These are phyloP conservation scores for Berberis thunbergii DNA, from an alignment of 164 flowering plant genomes.

Conservation along the genomic window DNA sequence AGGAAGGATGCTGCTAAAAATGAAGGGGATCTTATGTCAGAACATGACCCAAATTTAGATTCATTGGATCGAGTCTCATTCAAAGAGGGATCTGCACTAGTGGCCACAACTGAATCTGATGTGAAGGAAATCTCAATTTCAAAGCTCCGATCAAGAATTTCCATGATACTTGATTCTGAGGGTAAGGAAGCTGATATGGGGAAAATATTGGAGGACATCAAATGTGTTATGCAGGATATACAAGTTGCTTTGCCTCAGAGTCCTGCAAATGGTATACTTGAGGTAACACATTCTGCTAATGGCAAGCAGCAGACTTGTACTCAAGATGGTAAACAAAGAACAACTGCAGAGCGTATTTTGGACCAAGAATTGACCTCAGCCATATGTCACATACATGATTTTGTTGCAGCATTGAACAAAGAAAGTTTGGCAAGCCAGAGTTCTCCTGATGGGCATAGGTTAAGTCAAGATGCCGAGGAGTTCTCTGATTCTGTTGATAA, in stretches of 20 bases:
- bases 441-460: constrained; percentile 28
- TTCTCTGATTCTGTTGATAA: constrained; percentile 44
- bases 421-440: constrained; percentile 40
- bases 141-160: constrained; percentile 20
- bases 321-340: constrained; percentile 11
- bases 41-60: constrained; percentile 11
- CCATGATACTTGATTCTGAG: constrained; percentile 20
- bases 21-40: constrained; percentile 19
- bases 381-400: constrained; percentile 59
- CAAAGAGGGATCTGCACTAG: constrained; percentile 8
- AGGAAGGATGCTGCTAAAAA: constrained; percentile 17
- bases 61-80: constrained; percentile 14
- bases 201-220: constrained; percentile 46
- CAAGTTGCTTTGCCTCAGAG: constrained; percentile 27
- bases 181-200: constrained; percentile 16
- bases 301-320: constrained; percentile 21
- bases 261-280: constrained; percentile 15
- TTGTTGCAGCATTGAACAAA: constrained; percentile 56
- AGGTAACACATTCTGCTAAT: constrained; percentile 21
- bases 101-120: constrained; percentile 6
- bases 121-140: constrained; percentile 6
- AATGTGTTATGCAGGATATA: constrained; percentile 35
- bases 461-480: constrained; percentile 36
- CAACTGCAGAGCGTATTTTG: constrained; percentile 4
- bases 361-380: constrained; percentile 39